phyloP scores from a whole-genome alignment of 768 basidiomycete species.

The Pulveroboletus sp. region DNA sequence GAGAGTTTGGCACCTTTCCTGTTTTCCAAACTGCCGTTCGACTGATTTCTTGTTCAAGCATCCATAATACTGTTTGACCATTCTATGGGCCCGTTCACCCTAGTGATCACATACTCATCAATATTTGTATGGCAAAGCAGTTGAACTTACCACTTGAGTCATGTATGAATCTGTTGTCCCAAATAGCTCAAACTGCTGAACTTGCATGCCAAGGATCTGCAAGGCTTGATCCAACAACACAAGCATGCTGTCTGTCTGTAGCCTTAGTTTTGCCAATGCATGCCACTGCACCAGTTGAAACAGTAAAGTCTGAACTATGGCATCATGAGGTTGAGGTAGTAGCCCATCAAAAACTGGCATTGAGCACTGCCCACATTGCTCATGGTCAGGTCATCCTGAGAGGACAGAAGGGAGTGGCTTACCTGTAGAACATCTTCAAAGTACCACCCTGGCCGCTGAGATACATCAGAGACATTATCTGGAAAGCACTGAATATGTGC shows the following conservation, averaged over 20 bases:
- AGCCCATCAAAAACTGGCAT: no score
- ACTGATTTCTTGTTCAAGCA: slow-evolving; percentile 20
- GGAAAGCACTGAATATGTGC: neutral
- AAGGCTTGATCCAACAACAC: neutral
- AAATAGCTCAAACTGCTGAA: no score
- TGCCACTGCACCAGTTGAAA: no score
- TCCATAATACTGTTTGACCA: slow-evolving; percentile 26
- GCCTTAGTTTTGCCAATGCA: no score
- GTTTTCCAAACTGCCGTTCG: slow-evolving; percentile 1
- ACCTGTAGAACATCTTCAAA: no score
- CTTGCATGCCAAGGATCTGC: no score
- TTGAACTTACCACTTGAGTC: neutral
- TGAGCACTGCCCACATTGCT: no score
- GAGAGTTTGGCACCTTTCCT: slow-evolving; percentile 7
- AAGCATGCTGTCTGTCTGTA: neutral
- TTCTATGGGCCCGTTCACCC: neutral
- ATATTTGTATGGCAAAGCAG: neutral
- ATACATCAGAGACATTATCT: neutral
- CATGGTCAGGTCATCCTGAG: no score
- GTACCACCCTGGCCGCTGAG: no score
- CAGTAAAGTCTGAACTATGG: neutral
- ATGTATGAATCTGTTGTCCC: no score
- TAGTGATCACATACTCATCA: neutral
- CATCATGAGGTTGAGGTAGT: no score
- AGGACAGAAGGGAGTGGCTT: no score